Base-by-base conservation (phyloP, 805 yeast genomes). In the Pichia exigua region DNA sequence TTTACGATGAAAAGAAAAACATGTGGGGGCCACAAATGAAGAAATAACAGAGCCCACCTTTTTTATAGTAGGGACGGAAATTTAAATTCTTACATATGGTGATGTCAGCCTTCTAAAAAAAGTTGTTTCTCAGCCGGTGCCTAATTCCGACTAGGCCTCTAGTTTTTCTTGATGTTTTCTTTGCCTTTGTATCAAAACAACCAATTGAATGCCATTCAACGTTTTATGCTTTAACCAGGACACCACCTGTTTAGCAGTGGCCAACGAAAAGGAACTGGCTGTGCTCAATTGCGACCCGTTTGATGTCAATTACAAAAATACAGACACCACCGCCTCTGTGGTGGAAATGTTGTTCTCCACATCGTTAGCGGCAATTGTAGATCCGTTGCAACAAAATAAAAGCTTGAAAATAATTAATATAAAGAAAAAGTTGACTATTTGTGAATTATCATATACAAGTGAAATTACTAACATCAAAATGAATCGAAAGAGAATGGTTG, bases 271-370 rank as follows among this genome's bases (percentile, higher is more conserved):
- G 39, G 40, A n/a, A 27, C 83, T 87, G 65, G 78, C 78, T 59
- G 86, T 92, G 45, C 92, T 78, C 73, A 87, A 87, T 62, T 90
- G 97, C 67, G 90, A 86, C 57, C 96, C 96, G 17, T 85, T 87
- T 66, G 91, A 91, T 12, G 78, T 77, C 62, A 73, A 70, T 22
- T 71, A 63, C 39, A 49, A 26, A 11, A 12, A 13, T 20, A 27
- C 55, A 32, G 67, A 71, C 32, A 83, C 82, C 45, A 78, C 87
- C 1, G 77, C 83, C 13, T 83, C 84, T 1, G 76, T 87, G 1
- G 82, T 89, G 12, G 96, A 90, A 64, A 91, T 94, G 97, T 77
- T 92, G 26, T 92, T 90, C 62, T 77, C 90, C 43, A 89, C 98
- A 0, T 85, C 95, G 7, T 73, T 92, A 40, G 78, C 94, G 24